Evolutionary conservation across 1,284 basidiomycete genomes (phyloP), one percentile per base, ranked within the genome.

Genomic region (Heterobasidion occidentale): DNA sequence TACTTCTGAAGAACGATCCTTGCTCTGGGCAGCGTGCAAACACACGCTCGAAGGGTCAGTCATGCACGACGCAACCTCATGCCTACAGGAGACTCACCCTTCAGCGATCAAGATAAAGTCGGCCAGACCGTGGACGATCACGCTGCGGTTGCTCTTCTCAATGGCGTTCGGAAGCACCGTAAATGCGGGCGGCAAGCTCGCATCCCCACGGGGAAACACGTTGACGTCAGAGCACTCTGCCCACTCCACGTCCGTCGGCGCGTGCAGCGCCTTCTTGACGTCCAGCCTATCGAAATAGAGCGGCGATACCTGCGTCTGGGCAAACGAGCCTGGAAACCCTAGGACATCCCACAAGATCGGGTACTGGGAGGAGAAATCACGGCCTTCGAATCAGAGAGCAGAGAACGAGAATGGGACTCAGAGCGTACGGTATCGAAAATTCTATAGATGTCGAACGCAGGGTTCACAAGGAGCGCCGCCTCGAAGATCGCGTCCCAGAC

Each of bases 331-430:
- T 78, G 87, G 87, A 74, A 86, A 88, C 12, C 86, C 88, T 45
- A 90, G 81, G 3, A 89, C 84, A 60, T 90, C 87, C 85, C 84
- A 90, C n/a, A 86, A 70, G 45, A 87, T 70, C 0, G 79, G 80
- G 61, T 72, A 79, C 69, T 20, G 9, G 74, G 8, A 52, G 33
- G 56, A 48, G 56, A 46, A 58, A 38, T 6, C 27, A 27, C 27
- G 27, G 27, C 3, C 5, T 6, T 27, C 27, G 27, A 27, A 27
- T 27, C 27, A 42, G 3, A 34, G 9, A 42, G 36, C 12, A 42
- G 34, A 3, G 49, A 4, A 9, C 19, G 47, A 61, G 42, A 9
- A 42, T 3, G 5, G 38, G 6, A n/a, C 38, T 27, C 27, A 6
- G 27, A 27, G 67, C 76, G 59, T 53, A 73, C 78, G 20, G 80